These are phyloP conservation scores for Diatrype stigma DNA, from an alignment of 2,329 filamentous ascomycete species.

Conservation along the genomic window DNA sequence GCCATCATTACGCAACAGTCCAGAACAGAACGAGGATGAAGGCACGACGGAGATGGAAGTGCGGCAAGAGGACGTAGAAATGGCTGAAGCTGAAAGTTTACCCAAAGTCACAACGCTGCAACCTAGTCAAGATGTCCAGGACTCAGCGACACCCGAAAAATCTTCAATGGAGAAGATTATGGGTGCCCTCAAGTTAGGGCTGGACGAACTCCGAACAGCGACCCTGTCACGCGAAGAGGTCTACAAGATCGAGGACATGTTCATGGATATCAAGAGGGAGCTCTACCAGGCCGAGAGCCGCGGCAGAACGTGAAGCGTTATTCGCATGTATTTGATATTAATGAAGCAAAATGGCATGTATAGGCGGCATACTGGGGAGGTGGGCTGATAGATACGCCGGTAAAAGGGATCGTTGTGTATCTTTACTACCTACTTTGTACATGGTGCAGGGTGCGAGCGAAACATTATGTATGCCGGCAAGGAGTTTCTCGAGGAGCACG, in stretches of 20 bases:
- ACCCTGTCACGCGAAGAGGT: constrained; percentile 62
- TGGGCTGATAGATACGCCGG: background rate
- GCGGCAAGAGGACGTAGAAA: constrained; percentile 10
- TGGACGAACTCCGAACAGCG: constrained; percentile 56
- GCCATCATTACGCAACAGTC: constrained; percentile 7
- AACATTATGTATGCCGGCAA: background rate
- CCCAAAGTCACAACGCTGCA: background rate
- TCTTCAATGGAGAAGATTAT: constrained; percentile 46
- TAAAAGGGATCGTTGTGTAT: background rate
- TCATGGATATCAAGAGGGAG: constrained; percentile 74
- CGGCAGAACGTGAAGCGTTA: constrained; percentile 26
- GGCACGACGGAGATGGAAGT: constrained; percentile 5
- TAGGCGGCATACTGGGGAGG: background rate
- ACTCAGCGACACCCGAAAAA: constrained; percentile 20
- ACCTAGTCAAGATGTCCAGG: constrained; percentile 3
- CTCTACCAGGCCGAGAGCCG: constrained; percentile 67
- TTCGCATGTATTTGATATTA: background rate
- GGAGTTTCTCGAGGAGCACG: background rate
- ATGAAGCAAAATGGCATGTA: background rate
- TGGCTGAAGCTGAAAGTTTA: background rate
- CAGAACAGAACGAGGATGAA: background rate
- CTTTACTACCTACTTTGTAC: background rate
- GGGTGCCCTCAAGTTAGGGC: constrained; percentile 47
- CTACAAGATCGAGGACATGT: constrained; percentile 68
- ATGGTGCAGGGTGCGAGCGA: background rate